These are phyloP conservation scores for Podila epicladia DNA, from an alignment of 192 early-diverging fungal genomes.

Conservation along the genomic window DNA sequence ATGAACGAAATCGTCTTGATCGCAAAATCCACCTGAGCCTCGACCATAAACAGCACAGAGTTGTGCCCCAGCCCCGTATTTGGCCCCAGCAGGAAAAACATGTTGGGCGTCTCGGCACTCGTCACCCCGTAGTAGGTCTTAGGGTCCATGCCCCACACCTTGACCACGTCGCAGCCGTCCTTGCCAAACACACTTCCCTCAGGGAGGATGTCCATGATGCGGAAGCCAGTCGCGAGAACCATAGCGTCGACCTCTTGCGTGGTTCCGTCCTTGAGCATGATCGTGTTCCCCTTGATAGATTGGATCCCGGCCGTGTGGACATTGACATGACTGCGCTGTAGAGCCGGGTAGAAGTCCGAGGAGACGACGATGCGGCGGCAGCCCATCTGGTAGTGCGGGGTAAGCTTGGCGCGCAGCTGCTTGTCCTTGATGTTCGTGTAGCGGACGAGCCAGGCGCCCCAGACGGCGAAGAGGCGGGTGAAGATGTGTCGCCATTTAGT, in stretches of 20 bases:
- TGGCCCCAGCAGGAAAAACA: slow-evolving; percentile 65
- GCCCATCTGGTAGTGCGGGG: slow-evolving; percentile 57
- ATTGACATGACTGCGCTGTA: slow-evolving; percentile 33
- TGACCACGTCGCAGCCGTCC: slow-evolving; percentile 22
- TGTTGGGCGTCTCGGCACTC: slow-evolving; percentile 60
- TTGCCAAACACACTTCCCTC: slow-evolving; percentile 49
- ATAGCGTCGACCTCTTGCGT: slow-evolving; percentile 56
- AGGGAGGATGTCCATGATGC: slow-evolving; percentile 39
- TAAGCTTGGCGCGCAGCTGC: slow-evolving; percentile 39
- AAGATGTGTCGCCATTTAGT: slow-evolving; percentile 18
- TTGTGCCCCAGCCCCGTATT: slow-evolving; percentile 58
- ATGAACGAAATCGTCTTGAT: slow-evolving; percentile 52
- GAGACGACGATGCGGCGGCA: slow-evolving; percentile 54
- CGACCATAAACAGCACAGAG: slow-evolving; percentile 61
- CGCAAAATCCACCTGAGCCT: slow-evolving; percentile 60
- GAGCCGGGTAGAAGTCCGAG: slow-evolving; percentile 45
- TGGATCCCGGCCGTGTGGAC: slow-evolving; percentile 33
- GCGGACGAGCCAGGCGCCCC: slow-evolving; percentile 22
- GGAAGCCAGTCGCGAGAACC: slow-evolving; percentile 63
- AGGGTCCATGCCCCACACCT: slow-evolving; percentile 49
- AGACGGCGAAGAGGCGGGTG: slow-evolving; percentile 9
- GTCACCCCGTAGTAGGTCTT: slow-evolving; percentile 57
- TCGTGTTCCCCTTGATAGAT: slow-evolving; percentile 35
- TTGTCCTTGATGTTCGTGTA: slow-evolving; percentile 28
- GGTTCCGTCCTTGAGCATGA: slow-evolving; percentile 43